Evolutionary conservation across 1,139 yeast species (phyloP).

Genomic region (Yamadazyma mexicana): DNA sequence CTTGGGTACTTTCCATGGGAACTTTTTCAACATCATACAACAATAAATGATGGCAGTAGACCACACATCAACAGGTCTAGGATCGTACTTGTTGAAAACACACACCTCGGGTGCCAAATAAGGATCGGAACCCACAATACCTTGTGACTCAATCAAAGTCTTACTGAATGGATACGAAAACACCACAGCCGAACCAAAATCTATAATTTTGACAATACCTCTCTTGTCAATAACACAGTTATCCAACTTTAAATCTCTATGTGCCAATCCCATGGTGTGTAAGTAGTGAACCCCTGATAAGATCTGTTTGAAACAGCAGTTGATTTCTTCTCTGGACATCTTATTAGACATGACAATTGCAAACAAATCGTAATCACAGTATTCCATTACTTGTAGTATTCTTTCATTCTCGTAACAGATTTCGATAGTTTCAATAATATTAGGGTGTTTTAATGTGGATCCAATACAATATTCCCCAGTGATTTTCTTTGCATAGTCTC

Average conservation of each 20-base stretch:
- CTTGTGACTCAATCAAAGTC: conserved; percentile 77
- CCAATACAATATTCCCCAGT: conserved; percentile 97
- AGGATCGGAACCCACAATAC: conserved; percentile 93
- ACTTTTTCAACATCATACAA: conserved; percentile 90
- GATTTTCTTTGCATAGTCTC: conserved; percentile 90
- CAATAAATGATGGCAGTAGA: conserved; percentile 89
- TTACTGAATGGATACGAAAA: conserved; percentile 88
- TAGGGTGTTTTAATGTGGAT: conserved; percentile 84
- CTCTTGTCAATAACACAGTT: conserved; percentile 85
- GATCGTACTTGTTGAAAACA: conserved; percentile 78
- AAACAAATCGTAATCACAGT: conserved; percentile 88
- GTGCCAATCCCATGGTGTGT: conserved; percentile 87
- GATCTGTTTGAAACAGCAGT: conserved; percentile 88
- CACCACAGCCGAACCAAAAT: conserved; percentile 93
- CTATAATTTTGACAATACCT: conserved; percentile 88
- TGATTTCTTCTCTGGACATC: conserved; percentile 82
- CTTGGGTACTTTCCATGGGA: conserved; percentile 98
- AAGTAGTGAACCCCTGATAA: conserved; percentile 79
- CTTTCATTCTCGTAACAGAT: conserved; percentile 87
- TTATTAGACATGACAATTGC: conserved; percentile 95
- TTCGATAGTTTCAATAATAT: conserved; percentile 87
- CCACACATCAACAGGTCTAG: conserved; percentile 95
- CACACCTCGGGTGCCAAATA: conserved; percentile 94
- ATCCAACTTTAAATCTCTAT: conserved; percentile 88
- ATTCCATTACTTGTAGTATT: conserved; percentile 91